Evolutionary conservation across 2,329 filamentous ascomycete species (phyloP).

Genomic region (Monosporascus cannonballus): DNA sequence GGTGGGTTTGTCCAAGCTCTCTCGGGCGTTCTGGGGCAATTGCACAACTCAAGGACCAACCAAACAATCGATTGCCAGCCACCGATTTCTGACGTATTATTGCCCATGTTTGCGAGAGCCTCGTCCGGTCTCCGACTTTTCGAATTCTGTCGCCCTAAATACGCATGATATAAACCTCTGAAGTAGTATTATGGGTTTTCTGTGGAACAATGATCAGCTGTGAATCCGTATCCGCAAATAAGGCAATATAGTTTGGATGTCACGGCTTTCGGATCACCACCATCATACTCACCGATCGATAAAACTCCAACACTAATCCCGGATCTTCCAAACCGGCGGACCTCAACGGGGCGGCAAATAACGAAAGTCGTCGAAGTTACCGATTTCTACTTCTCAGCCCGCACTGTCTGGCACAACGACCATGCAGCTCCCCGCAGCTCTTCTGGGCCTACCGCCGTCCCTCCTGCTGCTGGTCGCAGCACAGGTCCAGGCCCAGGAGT

Average conservation of each 20-base stretch:
- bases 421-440: slow-evolving; percentile 33
- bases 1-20: neutral
- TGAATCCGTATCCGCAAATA: neutral
- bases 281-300: too few species aligned
- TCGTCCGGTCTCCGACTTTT: too few species aligned
- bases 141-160: too few species aligned
- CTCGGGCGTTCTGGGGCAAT: neutral
- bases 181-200: neutral
- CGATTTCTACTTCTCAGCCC: too few species aligned
- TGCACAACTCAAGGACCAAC: neutral
- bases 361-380: too few species aligned
- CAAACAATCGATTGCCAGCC: neutral
- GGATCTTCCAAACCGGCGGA: too few species aligned
- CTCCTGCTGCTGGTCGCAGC: slow-evolving; percentile 39
- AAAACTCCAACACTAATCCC: too few species aligned
- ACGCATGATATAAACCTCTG: neutral
- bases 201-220: neutral
- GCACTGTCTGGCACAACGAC: neutral
- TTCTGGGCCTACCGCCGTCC: slow-evolving; percentile 36
- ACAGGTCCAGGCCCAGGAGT: slow-evolving; percentile 27
- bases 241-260: too few species aligned
- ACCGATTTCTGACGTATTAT: neutral
- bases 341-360: too few species aligned
- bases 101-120: too few species aligned
- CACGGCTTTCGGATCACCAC: too few species aligned